A percentile compares a stretch with the other conserved stretches of the same genome.
phyloP scores from a whole-genome alignment of 345 rosid genomes.

The Erodium maritimum region DNA sequence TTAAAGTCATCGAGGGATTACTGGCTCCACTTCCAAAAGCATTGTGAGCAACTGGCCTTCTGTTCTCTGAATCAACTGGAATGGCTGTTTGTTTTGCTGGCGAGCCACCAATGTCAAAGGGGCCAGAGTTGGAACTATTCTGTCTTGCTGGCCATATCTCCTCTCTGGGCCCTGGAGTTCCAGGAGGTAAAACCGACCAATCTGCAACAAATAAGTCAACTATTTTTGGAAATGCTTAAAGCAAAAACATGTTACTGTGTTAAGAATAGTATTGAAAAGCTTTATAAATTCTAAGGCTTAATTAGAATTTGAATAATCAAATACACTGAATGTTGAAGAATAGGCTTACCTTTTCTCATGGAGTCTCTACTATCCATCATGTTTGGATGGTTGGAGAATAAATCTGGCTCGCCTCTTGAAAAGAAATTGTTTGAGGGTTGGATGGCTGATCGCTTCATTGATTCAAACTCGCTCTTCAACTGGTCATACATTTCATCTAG shows the following conservation, averaged over 20 bases:
- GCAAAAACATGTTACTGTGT: constrained; percentile 11
- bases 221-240: constrained; percentile 40
- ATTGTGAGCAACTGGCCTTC: constrained; percentile 35
- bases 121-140: constrained; percentile 65
- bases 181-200: constrained; percentile 67
- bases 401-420: constrained; percentile 54
- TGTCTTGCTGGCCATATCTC: constrained; percentile 88
- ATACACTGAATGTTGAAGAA: neutral
- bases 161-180: constrained; percentile 92
- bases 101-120: constrained; percentile 52
- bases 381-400: constrained; percentile 52
- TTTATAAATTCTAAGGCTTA: no score
- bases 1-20: constrained; percentile 62
- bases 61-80: constrained; percentile 48
- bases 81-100: constrained; percentile 41
- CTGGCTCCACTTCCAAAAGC: constrained; percentile 36
- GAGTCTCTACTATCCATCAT: constrained; percentile 61
- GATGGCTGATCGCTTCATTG: constrained; percentile 65
- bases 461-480: constrained; percentile 64
- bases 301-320: no score
- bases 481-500: constrained; percentile 98
- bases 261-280: no score
- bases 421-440: constrained; percentile 64
- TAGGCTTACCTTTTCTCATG: constrained; percentile 51
- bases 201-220: constrained; percentile 82